A percentile compares a stretch with the other conserved stretches of the same genome.
Conservation (phyloP, 2,329 filamentous ascomycete genomes). For the Pseudogymnoascus pannorum region DNA sequence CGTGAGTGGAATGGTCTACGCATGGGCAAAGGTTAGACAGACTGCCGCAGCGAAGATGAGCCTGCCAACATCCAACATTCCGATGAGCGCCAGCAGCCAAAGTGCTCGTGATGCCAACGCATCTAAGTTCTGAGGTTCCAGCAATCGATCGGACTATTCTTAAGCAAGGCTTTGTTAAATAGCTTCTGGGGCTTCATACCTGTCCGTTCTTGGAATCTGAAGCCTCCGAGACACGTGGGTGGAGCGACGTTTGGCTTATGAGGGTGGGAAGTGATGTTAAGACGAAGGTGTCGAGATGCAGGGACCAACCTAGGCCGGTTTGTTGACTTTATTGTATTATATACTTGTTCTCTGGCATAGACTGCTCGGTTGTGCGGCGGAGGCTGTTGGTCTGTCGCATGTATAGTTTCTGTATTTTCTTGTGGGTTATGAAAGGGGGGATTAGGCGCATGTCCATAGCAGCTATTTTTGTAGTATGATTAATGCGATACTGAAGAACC, state of each 20-base stretch:
- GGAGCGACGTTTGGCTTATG: not conserved
- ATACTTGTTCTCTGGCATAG: slow-evolving; percentile 8
- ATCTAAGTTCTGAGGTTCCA: slow-evolving; percentile 12
- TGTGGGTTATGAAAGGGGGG: slow-evolving; percentile 2
- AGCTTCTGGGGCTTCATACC: not conserved
- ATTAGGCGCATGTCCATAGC: slow-evolving; percentile 6
- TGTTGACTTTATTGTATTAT: slow-evolving; percentile 5
- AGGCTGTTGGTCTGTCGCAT: not conserved
- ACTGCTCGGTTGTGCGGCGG: not conserved
- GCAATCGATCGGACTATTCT: not conserved
- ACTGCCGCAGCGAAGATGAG: slow-evolving; percentile 57
- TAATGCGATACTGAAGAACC: slow-evolving; percentile 1
- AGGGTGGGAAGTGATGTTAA: not conserved
- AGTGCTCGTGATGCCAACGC: slow-evolving; percentile 79
- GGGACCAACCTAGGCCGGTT: not conserved
- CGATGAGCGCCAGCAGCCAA: slow-evolving; percentile 82
- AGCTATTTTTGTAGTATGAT: slow-evolving; percentile 1
- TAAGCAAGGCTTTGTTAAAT: not conserved
- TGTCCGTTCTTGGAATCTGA: not conserved
- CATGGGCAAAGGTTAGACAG: slow-evolving; percentile 79
- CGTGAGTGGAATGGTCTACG: slow-evolving; percentile 84
- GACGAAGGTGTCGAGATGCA: not conserved
- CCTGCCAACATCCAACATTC: slow-evolving; percentile 51
- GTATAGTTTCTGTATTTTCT: not conserved
- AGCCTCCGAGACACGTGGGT: not conserved